Evolutionary conservation across 805 yeast species (phyloP).

Genomic region (Yarrowia keelungensis): DNA sequence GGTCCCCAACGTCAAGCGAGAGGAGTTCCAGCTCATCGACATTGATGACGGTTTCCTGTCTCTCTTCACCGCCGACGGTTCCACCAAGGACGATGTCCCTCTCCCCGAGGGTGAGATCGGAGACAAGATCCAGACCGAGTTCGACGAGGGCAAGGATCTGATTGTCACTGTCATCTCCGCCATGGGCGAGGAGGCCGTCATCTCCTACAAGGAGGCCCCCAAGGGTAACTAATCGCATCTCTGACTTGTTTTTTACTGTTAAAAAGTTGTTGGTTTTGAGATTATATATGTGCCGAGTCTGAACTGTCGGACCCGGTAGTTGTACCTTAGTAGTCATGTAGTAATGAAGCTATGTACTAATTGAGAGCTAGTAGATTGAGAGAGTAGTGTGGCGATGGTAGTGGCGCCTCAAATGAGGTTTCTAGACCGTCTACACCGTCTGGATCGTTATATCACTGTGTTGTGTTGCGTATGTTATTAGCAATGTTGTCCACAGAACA

Average conservation of each 20-base stretch:
- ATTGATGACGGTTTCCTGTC: constrained; percentile 98
- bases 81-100: constrained; percentile 98
- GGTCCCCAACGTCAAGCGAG: constrained; percentile 96
- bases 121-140: constrained; percentile 87
- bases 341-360: constrained; percentile 37
- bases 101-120: constrained; percentile 98
- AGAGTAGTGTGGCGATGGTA: background rate
- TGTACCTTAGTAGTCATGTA: constrained; percentile 37
- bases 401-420: background rate
- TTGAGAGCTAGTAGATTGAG: background rate
- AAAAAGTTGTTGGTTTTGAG: constrained; percentile 29
- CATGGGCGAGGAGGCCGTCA: constrained; percentile 99
- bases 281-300: constrained; percentile 5
- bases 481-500: background rate
- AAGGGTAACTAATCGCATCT: constrained; percentile 51
- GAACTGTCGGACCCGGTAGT: constrained; percentile 3
- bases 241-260: constrained; percentile 13
- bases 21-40: constrained; percentile 94
- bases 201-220: constrained; percentile 99
- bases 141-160: constrained; percentile 98
- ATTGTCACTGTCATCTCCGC: constrained; percentile 96
- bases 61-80: constrained; percentile 97
- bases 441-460: background rate
- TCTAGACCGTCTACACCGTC: no score
- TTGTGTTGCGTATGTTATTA: background rate